Evolutionary conservation across 345 rosid genomes (phyloP), one percentile per base, ranked within the genome.

Genomic region (Firmiana major): DNA sequence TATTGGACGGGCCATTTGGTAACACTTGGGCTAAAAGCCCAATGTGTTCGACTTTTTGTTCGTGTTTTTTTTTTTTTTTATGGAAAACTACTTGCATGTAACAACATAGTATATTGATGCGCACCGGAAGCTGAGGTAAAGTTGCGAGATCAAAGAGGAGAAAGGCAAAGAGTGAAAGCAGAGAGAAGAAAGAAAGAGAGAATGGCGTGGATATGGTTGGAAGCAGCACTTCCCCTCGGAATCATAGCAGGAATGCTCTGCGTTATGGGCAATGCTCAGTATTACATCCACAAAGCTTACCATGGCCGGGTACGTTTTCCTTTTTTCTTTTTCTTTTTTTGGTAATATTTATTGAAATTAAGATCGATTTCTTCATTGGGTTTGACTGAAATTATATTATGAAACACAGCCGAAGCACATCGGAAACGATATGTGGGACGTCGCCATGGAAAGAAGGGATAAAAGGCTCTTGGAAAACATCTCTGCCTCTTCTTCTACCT

Each of bases 161-260:
- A n/a, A 55, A 55, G 60, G 10, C 8, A 55, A 21, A 45, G 54
- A 45, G 3, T 9, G 45, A 19, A 34, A 17, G 16, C 19, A 12
- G 40, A 59, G 42, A 71, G 8, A 10, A 59, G 42, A 71, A 5
- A 10, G 16, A 0, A 19, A 26, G 31, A 34, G 28, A n/a, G 9
- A 34, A 88, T 93, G 98, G 26, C 87, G 76, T 91, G 84, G 91
- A 45, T 79, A 66, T 90, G 91, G 95, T 51, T 97, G 58, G 97
- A 97, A 91, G 96, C 97, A 31, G 86, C 84, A 7, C 80, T 97
- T 38, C 98, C 99, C 12, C 90, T 97, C 1, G 98, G 97, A 63
- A 91, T 97, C 84, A 97, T 92, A 63, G 99, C 93, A 15, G 99
- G 97, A 43, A 92, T 92, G 97, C 94, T 97, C 7, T 87, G 92